Conservation (phyloP, 371 early-diverging fungal species). For the Mucor plumbeus region DNA sequence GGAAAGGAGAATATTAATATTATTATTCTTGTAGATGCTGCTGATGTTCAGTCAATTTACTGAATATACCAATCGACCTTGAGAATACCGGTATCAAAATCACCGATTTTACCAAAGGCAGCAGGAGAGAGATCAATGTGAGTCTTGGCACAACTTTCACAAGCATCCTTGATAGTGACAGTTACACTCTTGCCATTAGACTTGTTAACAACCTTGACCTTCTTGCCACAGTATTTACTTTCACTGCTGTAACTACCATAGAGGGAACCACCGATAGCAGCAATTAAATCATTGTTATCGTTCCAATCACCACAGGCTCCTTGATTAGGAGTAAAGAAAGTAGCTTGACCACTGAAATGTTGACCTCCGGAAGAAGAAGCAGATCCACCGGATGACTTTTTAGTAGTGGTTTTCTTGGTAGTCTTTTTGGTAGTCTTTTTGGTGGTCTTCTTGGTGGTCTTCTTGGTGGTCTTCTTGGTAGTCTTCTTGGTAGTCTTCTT, state of each 20-base stretch:
- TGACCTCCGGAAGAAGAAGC: slow-evolving; percentile 22
- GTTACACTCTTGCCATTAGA: slow-evolving; percentile 40
- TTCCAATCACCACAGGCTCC: slow-evolving; percentile 50
- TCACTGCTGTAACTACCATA: slow-evolving; percentile 43
- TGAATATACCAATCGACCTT: slow-evolving; percentile 41
- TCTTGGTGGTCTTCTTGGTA: slow-evolving; percentile 19
- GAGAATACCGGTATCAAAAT: slow-evolving; percentile 34
- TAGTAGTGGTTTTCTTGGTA: slow-evolving; percentile 23
- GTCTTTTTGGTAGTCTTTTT: slow-evolving; percentile 20
- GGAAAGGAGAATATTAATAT: neutral
- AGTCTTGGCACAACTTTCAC: slow-evolving; percentile 32
- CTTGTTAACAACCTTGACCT: slow-evolving; percentile 36
- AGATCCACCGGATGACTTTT: too few relatives aligned
- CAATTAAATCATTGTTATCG: slow-evolving; percentile 36
- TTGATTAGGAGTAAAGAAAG: slow-evolving; percentile 44
- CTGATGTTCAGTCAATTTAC: neutral
- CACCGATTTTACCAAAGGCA: slow-evolving; percentile 42
- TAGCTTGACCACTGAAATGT: slow-evolving; percentile 33
- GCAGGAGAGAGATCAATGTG: slow-evolving; percentile 46
- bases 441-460: slow-evolving; percentile 19
- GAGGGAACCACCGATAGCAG: slow-evolving; percentile 35
- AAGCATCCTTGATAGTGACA: slow-evolving; percentile 43
- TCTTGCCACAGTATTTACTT: slow-evolving; percentile 38
- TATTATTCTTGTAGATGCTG: neutral
- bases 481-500: slow-evolving; percentile 29